Conservation (phyloP, 1,284 basidiomycete species). For the Coniferiporia weirii region DNA sequence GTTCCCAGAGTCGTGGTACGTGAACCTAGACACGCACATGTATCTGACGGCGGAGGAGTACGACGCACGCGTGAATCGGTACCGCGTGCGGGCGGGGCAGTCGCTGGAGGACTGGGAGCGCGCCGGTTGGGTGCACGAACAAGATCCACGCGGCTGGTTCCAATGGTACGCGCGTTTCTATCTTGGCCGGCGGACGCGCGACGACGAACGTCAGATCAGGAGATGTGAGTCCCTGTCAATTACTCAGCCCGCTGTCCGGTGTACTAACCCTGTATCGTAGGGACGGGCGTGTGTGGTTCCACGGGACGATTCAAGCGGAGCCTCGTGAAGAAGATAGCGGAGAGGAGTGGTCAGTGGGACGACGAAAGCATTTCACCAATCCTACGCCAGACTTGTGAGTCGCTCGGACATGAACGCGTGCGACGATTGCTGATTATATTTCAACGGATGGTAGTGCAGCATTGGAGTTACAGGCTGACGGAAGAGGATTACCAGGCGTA, state of each 20-base stretch:
- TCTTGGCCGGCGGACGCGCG: constrained; percentile 34
- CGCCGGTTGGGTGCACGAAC: constrained; percentile 36
- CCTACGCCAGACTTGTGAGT: constrained; percentile 16
- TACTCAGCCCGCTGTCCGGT: background rate
- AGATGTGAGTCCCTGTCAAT: constrained; percentile 28
- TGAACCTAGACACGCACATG: constrained; percentile 3
- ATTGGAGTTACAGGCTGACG: constrained; percentile 30
- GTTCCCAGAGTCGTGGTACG: constrained; percentile 16
- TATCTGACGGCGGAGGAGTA: constrained; percentile 25
- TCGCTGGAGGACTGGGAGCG: constrained; percentile 39
- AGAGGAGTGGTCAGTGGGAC: constrained; percentile 27
- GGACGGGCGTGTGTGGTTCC: constrained; percentile 39
- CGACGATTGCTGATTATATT: constrained; percentile 20
- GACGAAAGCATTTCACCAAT: constrained; percentile 21
- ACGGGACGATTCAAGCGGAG: constrained; percentile 33
- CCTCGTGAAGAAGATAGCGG: constrained; percentile 33
- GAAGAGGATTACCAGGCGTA: constrained; percentile 24
- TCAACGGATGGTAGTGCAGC: constrained; percentile 24
- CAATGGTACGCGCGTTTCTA: constrained; percentile 40
- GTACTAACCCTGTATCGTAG: constrained; percentile 18
- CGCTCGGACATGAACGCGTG: too few species aligned
- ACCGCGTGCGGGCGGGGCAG: constrained; percentile 36
- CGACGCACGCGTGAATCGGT: constrained; percentile 32
- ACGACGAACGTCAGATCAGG: constrained; percentile 38
- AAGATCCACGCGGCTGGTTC: constrained; percentile 41